Base-by-base conservation (phyloP, 169 alveolate species). In the Cardiosporidium cionae region DNA sequence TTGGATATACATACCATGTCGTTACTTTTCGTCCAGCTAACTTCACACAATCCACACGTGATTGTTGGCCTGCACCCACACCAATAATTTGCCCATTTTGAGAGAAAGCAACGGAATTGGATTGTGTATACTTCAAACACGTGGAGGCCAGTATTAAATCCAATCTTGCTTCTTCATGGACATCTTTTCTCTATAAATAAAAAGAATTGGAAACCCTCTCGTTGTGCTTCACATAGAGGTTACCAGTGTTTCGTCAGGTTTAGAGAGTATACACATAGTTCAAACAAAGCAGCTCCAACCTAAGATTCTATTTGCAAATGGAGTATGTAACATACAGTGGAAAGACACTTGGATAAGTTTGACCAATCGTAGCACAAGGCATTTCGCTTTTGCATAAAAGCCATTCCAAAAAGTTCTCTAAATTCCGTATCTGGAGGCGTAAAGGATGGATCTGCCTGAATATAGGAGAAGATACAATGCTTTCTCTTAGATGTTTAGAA, bases 41-140 rank as follows among this genome's bases (percentile, higher is more conserved):
- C 72, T 79, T 79, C 31, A 79, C 85, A 68, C 85, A 79, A 74
- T 79, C 85, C 6, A 79, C 85, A 3, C 85, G 68, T 68, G 76
- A 52, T 64, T 78, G 84, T 72, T 71, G 72, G 27, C 85, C 85
- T 4, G 85, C 85, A n/a, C 85, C 85, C 23, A 79, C 80, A 23
- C 85, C 85, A 35, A 79, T 66, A 78, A 79, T 72, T 81, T 65
- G 65, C 25, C 85, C 80, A 31, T 78, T 68, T 78, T 72, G 65
- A 69, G 74, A 35, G 64, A 67, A 79, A 36, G 78, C 85, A 2
- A 79, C 85, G 9, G 81, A 72, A 35, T 79, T 79, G 52, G 81
- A 72, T 58, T 79, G 85, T 36, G 80, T 73, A 67, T 68, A 72
- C 81, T 79, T 79, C 70, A 79, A 65, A 71, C 80, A 74, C 34